Evolutionary conservation across 140 eudicot species (phyloP).

Genomic region (Flaveria floridana): DNA sequence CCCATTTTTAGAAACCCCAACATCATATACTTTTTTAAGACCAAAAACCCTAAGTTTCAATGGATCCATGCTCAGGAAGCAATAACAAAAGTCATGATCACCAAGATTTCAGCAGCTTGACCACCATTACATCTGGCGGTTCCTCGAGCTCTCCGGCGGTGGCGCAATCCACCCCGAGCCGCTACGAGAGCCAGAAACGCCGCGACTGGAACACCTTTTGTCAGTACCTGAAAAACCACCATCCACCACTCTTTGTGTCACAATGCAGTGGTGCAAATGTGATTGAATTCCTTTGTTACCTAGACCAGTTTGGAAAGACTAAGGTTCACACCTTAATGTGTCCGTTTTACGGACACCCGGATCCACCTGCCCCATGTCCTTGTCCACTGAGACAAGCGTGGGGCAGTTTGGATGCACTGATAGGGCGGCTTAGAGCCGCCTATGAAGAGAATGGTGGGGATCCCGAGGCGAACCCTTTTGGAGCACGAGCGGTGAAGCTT

Average conservation of each 20-base stretch:
- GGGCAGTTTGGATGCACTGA: conserved; percentile 84
- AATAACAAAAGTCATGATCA: not conserved
- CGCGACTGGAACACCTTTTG: conserved; percentile 92
- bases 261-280: conserved; percentile 84
- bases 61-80: conserved; percentile 32
- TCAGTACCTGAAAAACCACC: conserved; percentile 71
- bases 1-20: not conserved
- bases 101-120: conserved; percentile 23
- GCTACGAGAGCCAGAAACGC: conserved; percentile 83
- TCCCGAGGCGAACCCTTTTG: conserved; percentile 77
- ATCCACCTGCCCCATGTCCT: conserved; percentile 81
- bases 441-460: conserved; percentile 78
- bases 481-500: conserved; percentile 69
- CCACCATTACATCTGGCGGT: conserved; percentile 31
- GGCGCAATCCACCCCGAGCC: conserved; percentile 46
- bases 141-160: conserved; percentile 31
- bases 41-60: conserved; percentile 28
- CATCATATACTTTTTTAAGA: not conserved
- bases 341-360: conserved; percentile 77
- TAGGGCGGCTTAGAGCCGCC: conserved; percentile 84
- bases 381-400: conserved; percentile 91
- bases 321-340: conserved; percentile 67
- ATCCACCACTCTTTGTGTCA: conserved; percentile 64
- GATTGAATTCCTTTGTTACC: conserved; percentile 72
- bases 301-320: conserved; percentile 87